Conservation (phyloP, 2,329 filamentous ascomycete species). For the Zasmidium citrigriseum region DNA sequence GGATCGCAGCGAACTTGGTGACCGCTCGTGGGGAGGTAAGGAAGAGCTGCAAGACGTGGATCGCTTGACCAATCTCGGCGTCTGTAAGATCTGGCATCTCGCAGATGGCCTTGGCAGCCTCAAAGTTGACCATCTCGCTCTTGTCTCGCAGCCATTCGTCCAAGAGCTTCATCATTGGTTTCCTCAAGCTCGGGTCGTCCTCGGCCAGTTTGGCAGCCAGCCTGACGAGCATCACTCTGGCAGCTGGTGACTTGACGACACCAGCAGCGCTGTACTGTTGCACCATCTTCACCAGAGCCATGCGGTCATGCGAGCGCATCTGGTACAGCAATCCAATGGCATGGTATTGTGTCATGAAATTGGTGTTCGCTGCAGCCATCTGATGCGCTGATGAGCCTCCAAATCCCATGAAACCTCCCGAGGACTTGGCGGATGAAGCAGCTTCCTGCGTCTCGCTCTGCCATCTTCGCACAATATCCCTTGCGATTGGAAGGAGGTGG, state of each 20-base stretch:
- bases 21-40: conserved; percentile 92
- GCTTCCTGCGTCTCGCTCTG: conserved; percentile 98
- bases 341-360: conserved; percentile 98
- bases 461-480: conserved; percentile 94
- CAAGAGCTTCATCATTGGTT: conserved; percentile 95
- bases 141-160: conserved; percentile 97
- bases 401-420: conserved; percentile 89
- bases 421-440: conserved; percentile 84
- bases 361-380: conserved; percentile 76
- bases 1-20: conserved; percentile 95
- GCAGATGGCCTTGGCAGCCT: conserved; percentile 97
- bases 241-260: conserved; percentile 91
- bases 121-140: conserved; percentile 99
- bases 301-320: conserved; percentile 95
- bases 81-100: conserved; percentile 92
- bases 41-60: conserved; percentile 95
- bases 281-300: conserved; percentile 99
- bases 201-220: conserved; percentile 91
- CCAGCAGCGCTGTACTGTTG: conserved; percentile 93
- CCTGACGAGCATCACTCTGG: conserved; percentile 87
- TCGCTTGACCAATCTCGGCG: conserved; percentile 84
- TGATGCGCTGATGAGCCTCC: conserved; percentile 72
- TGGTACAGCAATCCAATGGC: conserved; percentile 96
- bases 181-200: conserved; percentile 84
- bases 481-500: conserved; percentile 92